phyloP scores from a whole-genome alignment of 2,329 filamentous ascomycete species.

The Ascocoryne sarcoides region DNA sequence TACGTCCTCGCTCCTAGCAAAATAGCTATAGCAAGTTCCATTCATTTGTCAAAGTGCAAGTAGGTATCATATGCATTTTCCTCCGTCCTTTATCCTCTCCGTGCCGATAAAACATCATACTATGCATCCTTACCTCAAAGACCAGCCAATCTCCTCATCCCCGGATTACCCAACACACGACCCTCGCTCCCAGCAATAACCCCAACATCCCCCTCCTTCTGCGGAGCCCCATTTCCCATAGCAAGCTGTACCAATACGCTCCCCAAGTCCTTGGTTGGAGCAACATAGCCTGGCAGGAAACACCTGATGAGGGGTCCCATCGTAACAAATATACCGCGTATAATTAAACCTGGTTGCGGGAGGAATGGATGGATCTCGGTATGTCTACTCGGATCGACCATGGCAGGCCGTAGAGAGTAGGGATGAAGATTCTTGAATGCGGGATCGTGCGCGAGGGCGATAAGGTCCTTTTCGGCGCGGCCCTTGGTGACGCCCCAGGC shows the following conservation, averaged over 20 bases:
- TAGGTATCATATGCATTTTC: too few relatives aligned
- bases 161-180: constrained; percentile 31
- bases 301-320: constrained; percentile 5
- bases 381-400: constrained; percentile 43
- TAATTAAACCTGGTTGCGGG: constrained; percentile 15
- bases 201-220: constrained; percentile 30
- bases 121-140: too few relatives aligned
- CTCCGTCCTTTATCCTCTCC: too few relatives aligned
- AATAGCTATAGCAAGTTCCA: too few relatives aligned
- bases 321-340: constrained; percentile 13
- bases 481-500: constrained; percentile 60
- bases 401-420: constrained; percentile 49
- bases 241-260: constrained; percentile 40
- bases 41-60: too few relatives aligned
- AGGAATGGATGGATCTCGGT: constrained; percentile 32
- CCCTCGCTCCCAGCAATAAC: constrained; percentile 28
- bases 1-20: too few relatives aligned
- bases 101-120: too few relatives aligned
- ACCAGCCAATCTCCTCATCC: constrained; percentile 32
- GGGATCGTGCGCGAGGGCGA: constrained; percentile 37
- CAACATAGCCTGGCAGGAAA: constrained; percentile 29
- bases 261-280: constrained; percentile 39
- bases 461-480: constrained; percentile 50
- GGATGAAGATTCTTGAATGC: constrained; percentile 40
- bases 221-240: constrained; percentile 35